Base-by-base conservation (phyloP, 805 yeast genomes). In the Hanseniaspora clermontiae region DNA sequence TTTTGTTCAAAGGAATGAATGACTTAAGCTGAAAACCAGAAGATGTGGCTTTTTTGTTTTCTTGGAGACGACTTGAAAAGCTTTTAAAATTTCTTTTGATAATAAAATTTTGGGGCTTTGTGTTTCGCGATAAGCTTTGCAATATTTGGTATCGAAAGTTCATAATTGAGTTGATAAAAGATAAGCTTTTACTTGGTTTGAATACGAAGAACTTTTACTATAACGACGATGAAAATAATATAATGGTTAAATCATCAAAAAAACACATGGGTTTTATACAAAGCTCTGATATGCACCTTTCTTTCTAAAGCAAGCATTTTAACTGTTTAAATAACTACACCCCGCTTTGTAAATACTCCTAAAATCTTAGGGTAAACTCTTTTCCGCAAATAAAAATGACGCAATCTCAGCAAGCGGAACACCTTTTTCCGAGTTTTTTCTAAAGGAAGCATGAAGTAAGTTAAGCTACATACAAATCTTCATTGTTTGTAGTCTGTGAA, bases 1-100 rank as follows among this genome's bases (percentile, higher is more conserved):
- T 64, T 49, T 66, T 71, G 19, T 72, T 14, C 14, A 69, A 34
- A 36, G 67, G 68, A 5, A 74, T 75, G 5, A 72, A 37, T 3
- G 63, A 49, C 32, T 66, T 61, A 37, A 64, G 61, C 37, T 8
- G 34, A n/a, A 17, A 10, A 31, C 37, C 15, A 14, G 17, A 63
- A 61, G 60, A 66, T 62, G 54, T 62, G 62, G 11, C 65, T 58
- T 54, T 60, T 60, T 56, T 58, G 49, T 1, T 49, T 53, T 3
- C 66, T 43, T 51, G 43, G 9, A 43, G 34, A 15, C 8, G n/a
- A 12, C 17, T n/a, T 15, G 17, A 3, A 31, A 20, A 14, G 29
- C 15, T 19, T 8, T 52, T n/a, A 36, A 51, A 51, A 17, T 31
- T 40, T 40, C 54, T 50, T 20, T 42, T 31, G 24, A 48, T 15